Evolutionary conservation across 345 rosid species (phyloP).

Genomic region (Heritiera littoralis): DNA sequence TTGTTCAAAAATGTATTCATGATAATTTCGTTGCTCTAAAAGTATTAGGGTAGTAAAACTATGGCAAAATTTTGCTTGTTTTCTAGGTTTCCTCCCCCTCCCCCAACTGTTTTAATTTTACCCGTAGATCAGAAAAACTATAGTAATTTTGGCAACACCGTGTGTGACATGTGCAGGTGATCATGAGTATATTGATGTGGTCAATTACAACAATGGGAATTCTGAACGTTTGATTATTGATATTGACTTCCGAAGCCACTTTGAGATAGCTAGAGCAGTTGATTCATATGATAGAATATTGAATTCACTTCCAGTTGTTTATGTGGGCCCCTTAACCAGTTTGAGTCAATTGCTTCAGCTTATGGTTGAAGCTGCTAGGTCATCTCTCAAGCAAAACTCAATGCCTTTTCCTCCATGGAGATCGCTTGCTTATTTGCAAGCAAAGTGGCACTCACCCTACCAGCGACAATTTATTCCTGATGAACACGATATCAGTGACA

Average conservation of each 20-base stretch:
- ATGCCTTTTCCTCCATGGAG: slow-evolving; percentile 99
- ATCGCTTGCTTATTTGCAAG: slow-evolving; percentile 75
- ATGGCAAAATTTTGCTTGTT: not conserved
- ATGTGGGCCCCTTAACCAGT: slow-evolving; percentile 63
- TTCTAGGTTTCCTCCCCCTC: not conserved
- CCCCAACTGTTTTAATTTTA: not conserved
- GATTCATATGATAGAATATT: slow-evolving; percentile 75
- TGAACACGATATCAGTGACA: slow-evolving; percentile 30
- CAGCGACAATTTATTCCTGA: slow-evolving; percentile 53
- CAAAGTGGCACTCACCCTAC: slow-evolving; percentile 79
- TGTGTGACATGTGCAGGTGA: slow-evolving; percentile 59
- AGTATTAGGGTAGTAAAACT: not conserved
- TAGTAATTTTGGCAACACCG: not conserved
- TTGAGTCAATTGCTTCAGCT: slow-evolving; percentile 75
- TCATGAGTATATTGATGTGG: slow-evolving; percentile 80
- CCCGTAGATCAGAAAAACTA: not conserved
- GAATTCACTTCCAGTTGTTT: slow-evolving; percentile 74
- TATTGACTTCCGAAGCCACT: slow-evolving; percentile 85
- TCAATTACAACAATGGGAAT: slow-evolving; percentile 45
- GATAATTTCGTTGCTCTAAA: not conserved
- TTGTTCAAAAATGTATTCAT: not conserved
- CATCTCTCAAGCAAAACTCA: slow-evolving; percentile 83
- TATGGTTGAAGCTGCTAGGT: slow-evolving; percentile 85
- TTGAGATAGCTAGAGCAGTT: slow-evolving; percentile 93
- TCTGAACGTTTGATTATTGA: slow-evolving; percentile 80